Evolutionary conservation across 2,329 filamentous ascomycete species (phyloP), one percentile per base, ranked within the genome.

Genomic region (Nothophaeocryptopus gaeumannii): DNA sequence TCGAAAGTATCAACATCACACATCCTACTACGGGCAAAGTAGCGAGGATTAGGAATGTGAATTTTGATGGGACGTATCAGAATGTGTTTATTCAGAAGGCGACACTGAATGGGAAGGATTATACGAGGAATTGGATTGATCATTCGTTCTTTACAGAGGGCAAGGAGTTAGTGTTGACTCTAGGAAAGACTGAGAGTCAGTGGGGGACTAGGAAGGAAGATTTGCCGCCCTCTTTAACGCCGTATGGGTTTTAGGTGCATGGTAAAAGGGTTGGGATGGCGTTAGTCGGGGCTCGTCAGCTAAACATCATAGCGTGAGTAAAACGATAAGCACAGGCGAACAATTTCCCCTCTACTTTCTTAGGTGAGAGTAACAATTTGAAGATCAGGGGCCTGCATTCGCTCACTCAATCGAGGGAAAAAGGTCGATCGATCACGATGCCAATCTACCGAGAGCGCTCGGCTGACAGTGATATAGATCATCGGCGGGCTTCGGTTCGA

Each of bases 61-160:
- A 72, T 31, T 73, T 72, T 43, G 70, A 73, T 54, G 54, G 58
- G 11, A 62, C 47, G 4, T 71, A 72, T 49, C 59, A 58, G 20
- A 44, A 44, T n/a, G 47, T 59, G n/a, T 58, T 45, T 38, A 68
- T 73, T 2, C 70, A 73, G 55, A 67, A 58, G 8, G 70, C 67
- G 5, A 71, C 50, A 47, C 45, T 72, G 38, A 63, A 73, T 52
- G 71, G 70, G 0, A 41, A 67, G 53, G 48, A 55, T 13, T 73
- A 71, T 40, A 69, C 61, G 7, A 67, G 60, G 58, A 73, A 68
- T 41, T 73, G 71, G 71, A 69, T 73, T 44, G 66, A 64, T 5
- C 70, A 73, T 58, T 63, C 66, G 37, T 73, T 73, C 53, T 72
- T 73, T 42, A 62, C 62, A 14, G 40, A 68, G 16, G 70, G 70